These are phyloP conservation scores for Umbelopsis vinacea DNA, from an alignment of 192 early-diverging fungal genomes.

Conservation along the genomic window DNA sequence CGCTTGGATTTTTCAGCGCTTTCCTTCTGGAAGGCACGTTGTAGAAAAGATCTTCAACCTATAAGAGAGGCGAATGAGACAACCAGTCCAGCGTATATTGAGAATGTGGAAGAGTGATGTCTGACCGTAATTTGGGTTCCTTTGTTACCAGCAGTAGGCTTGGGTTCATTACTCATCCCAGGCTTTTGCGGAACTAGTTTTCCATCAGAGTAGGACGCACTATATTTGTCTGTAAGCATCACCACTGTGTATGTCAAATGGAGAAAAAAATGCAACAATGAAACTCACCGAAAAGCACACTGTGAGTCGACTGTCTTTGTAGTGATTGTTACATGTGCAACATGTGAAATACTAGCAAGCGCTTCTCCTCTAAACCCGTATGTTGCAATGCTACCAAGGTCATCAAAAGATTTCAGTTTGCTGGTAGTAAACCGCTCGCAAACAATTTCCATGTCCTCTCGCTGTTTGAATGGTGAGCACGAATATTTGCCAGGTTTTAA, in stretches of 20 bases:
- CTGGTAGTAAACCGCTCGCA: slow-evolving; percentile 97
- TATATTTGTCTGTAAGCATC: slow-evolving; percentile 27
- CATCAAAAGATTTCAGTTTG: slow-evolving; percentile 86
- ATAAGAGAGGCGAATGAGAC: background rate
- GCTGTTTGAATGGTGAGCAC: slow-evolving; percentile 35
- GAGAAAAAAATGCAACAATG: background rate
- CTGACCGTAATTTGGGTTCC: slow-evolving; percentile 90
- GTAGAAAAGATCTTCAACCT: slow-evolving; percentile 96
- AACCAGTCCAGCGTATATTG: background rate
- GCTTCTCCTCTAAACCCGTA: slow-evolving; percentile 98
- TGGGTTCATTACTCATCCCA: slow-evolving; percentile 77
- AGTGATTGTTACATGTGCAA: slow-evolving; percentile 89
- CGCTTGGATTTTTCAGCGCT: slow-evolving; percentile 81
- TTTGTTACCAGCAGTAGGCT: slow-evolving; percentile 93
- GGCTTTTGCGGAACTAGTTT: slow-evolving; percentile 77
- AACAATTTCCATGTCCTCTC: slow-evolving; percentile 87
- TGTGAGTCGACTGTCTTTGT: slow-evolving; percentile 77
- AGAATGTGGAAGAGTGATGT: background rate
- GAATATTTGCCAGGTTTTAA: background rate
- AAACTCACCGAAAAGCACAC: slow-evolving; percentile 68
- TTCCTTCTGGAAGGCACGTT: slow-evolving; percentile 86
- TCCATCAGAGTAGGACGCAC: slow-evolving; percentile 87
- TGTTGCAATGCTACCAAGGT: slow-evolving; percentile 83
- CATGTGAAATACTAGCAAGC: slow-evolving; percentile 93
- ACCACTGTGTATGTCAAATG: too few relatives aligned